Base-by-base conservation (phyloP, 306 rosid genomes). In the Fragaria iinumae region DNA sequence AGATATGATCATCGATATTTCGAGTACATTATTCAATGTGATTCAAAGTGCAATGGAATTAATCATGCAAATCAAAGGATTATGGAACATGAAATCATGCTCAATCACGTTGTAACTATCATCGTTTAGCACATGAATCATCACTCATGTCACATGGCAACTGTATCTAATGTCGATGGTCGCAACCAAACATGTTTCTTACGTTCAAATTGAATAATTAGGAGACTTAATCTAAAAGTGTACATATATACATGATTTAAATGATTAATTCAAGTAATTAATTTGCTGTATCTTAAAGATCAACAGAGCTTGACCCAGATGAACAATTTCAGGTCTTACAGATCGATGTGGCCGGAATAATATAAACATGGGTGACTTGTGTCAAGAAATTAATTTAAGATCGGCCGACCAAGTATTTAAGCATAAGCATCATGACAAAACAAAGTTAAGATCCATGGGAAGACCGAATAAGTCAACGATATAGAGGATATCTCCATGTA, bases 111-210 rank as follows among this genome's bases (percentile, higher is more conserved):
- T 57, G 34, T 21, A 10, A 57, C 4, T 10, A 60, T 29, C 44
- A 79, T 64, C 27, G 36, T 70, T 23, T 63, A 32, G 72, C 85
- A 84, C 73, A 71, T 87, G 74, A 27, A 77, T 76, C 50, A 57
- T 56, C 50, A 63, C 71, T 48, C 48, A 56, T 32, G 64, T 78
- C 87, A 78, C 84, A 78, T 71, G 82, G 23, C 9, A 49, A 49
- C 55, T 49, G 20, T 49, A 49, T 49, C n/a, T 49, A 49, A 52
- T 52, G 57, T 52, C 21, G 57, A 52, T 52, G 23, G 59, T 23
- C 34, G 34, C 34, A 10, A 21, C 17, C 14, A 21, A 3, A 57
- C 64, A 57, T 57, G 64, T 57, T 57, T 57, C 16, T 57, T 57
- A 23, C 64, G 6, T 11, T 57, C 34, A 57, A 56, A 1, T 17